phyloP scores from a whole-genome alignment of 495 filamentous ascomycete species.

The Penicillium bovifimosum region DNA sequence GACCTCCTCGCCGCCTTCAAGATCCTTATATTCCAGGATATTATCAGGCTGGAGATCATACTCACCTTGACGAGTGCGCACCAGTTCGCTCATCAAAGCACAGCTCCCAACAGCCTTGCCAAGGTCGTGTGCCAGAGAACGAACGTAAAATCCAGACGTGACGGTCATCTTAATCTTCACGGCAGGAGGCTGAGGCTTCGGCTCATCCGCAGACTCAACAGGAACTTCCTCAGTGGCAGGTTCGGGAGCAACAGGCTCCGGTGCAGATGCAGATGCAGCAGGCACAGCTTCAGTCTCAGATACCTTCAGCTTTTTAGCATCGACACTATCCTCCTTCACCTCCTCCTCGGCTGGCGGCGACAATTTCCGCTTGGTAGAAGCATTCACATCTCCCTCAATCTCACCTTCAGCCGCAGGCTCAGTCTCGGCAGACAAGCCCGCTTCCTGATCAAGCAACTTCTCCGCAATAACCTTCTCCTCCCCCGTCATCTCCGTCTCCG shows the following conservation, averaged over 20 bases:
- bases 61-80: slow-evolving; percentile 73
- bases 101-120: slow-evolving; percentile 76
- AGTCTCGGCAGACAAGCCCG: slow-evolving; percentile 18
- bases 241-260: slow-evolving; percentile 19
- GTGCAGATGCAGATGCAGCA: neutral
- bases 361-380: slow-evolving; percentile 29
- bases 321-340: slow-evolving; percentile 14
- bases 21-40: slow-evolving; percentile 75
- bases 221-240: slow-evolving; percentile 10
- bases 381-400: slow-evolving; percentile 14
- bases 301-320: slow-evolving; percentile 35
- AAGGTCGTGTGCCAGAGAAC: slow-evolving; percentile 86
- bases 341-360: slow-evolving; percentile 28
- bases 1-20: slow-evolving; percentile 70
- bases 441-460: slow-evolving; percentile 52
- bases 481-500: slow-evolving; percentile 62
- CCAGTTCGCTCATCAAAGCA: slow-evolving; percentile 80
- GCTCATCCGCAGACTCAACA: slow-evolving; percentile 12
- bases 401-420: slow-evolving; percentile 18
- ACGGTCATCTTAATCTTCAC: slow-evolving; percentile 85
- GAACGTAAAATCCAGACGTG: slow-evolving; percentile 94
- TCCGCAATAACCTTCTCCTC: slow-evolving; percentile 70
- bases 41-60: slow-evolving; percentile 61
- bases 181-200: slow-evolving; percentile 52
- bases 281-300: slow-evolving; percentile 23